Conservation (phyloP, 257 asterid species). For the Penstemon eatonii region DNA sequence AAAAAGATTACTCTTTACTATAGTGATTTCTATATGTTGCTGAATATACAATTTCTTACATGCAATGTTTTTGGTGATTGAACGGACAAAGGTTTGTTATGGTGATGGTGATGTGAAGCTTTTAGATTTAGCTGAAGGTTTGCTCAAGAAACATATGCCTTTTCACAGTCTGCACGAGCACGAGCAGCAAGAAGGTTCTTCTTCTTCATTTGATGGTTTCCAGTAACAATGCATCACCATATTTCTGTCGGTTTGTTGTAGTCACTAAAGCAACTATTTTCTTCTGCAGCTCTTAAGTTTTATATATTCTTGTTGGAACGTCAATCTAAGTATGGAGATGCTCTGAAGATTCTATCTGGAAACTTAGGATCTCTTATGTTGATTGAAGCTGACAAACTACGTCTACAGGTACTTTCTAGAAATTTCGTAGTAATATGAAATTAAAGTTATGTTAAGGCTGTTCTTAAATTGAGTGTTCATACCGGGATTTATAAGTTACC, state of each 20-base stretch:
- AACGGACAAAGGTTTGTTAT: slow-evolving; percentile 62
- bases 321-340: slow-evolving; percentile 77
- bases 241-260: slow-evolving; percentile 26
- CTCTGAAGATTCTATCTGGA: slow-evolving; percentile 82
- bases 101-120: slow-evolving; percentile 82
- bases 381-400: slow-evolving; percentile 89
- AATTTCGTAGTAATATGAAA: slow-evolving; percentile 14
- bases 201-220: neutral
- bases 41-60: slow-evolving; percentile 13
- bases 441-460: slow-evolving; percentile 15
- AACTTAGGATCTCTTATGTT: slow-evolving; percentile 87
- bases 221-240: no score
- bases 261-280: slow-evolving; percentile 40
- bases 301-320: slow-evolving; percentile 87
- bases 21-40: neutral
- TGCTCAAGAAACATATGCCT: slow-evolving; percentile 92
- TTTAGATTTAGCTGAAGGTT: slow-evolving; percentile 83
- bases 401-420: slow-evolving; percentile 75
- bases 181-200: slow-evolving; percentile 79
- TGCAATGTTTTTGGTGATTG: slow-evolving; percentile 33
- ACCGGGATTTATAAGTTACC: slow-evolving; percentile 10
- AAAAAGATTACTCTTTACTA: slow-evolving; percentile 14
- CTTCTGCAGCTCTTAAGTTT: slow-evolving; percentile 83
- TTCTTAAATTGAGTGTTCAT: neutral
- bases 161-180: slow-evolving; percentile 82